Conservation (phyloP, 192 early-diverging fungal species). For the Backusella tuberculispora region DNA sequence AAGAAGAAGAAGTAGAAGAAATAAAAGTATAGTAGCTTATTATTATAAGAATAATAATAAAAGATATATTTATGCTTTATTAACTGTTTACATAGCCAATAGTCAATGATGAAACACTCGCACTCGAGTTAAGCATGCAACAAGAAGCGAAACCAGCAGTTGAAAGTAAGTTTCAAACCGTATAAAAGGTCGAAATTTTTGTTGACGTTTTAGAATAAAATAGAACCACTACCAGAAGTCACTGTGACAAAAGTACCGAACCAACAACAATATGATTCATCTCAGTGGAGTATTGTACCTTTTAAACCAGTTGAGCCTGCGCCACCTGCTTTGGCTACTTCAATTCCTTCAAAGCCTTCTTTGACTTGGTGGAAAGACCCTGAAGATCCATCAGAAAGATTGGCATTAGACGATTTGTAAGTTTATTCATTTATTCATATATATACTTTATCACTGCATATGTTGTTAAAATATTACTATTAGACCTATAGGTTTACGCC, state of each 20-base stretch:
- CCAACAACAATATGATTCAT: neutral
- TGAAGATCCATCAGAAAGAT: slow-evolving; percentile 20
- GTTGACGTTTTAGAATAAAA: neutral
- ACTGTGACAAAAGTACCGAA: neutral
- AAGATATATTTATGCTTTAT: neutral
- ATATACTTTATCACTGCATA: neutral
- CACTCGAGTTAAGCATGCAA: neutral
- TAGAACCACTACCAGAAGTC: neutral
- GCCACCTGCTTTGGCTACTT: neutral
- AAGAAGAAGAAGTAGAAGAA: slow-evolving; percentile 16
- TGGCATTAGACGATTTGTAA: slow-evolving; percentile 19
- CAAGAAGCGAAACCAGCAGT: neutral
- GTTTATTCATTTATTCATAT: neutral
- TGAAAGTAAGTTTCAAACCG: neutral
- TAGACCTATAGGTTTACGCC: slow-evolving; percentile 44
- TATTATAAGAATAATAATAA: neutral
- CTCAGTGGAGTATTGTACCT: slow-evolving; percentile 26
- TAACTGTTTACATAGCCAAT: neutral
- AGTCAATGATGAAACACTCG: slow-evolving; percentile 2
- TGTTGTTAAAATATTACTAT: neutral
- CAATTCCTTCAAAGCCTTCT: neutral
- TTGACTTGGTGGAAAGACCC: slow-evolving; percentile 40
- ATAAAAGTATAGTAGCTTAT: neutral
- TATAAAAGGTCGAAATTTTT: neutral
- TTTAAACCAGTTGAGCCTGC: slow-evolving; percentile 1